A percentile compares a stretch with the other conserved stretches of the same genome.
Evolutionary conservation across 768 basidiomycete genomes (phyloP).

Genomic region (Xerocomellus dryophilus): DNA sequence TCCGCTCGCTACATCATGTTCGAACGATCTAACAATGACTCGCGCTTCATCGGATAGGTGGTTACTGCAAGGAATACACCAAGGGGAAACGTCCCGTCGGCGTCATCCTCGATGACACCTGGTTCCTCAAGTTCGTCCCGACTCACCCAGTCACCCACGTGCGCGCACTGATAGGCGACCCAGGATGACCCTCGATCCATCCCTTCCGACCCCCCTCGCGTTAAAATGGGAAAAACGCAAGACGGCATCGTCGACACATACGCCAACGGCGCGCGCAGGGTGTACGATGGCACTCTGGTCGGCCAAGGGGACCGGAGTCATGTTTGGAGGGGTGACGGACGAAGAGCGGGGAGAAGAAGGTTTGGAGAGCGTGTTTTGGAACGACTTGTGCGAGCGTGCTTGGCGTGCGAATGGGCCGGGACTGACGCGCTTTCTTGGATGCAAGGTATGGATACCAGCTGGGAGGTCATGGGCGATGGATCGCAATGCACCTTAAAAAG

Average conservation of each 20-base stretch:
- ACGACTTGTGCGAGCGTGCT: slow-evolving; percentile 55
- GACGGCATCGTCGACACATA: slow-evolving; percentile 52
- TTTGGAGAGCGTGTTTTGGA: slow-evolving; percentile 82
- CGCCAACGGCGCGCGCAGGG: slow-evolving; percentile 70
- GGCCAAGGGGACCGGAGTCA: slow-evolving; percentile 61
- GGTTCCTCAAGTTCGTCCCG: slow-evolving; percentile 67
- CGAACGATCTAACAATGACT: too few species aligned
- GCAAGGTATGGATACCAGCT: slow-evolving; percentile 76
- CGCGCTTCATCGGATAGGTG: too few species aligned
- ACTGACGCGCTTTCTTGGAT: background rate
- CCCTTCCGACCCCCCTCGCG: slow-evolving; percentile 34
- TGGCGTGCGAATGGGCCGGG: background rate
- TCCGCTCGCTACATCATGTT: too few species aligned
- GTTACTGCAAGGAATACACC: too few species aligned
- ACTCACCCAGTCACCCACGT: background rate
- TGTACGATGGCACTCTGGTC: slow-evolving; percentile 86
- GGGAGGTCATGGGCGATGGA: slow-evolving; percentile 72
- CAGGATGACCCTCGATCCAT: slow-evolving; percentile 34
- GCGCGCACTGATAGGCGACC: background rate
- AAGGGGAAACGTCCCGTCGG: too few species aligned
- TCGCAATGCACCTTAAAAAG: slow-evolving; percentile 64
- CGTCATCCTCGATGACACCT: slow-evolving; percentile 75
- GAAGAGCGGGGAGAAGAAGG: slow-evolving; percentile 83
- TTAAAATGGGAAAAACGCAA: slow-evolving; percentile 89
- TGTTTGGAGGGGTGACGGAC: slow-evolving; percentile 89